Evolutionary conservation across 495 filamentous ascomycete genomes (phyloP), one percentile per base, ranked within the genome.

Genomic region (Xylaria flabelliformis): DNA sequence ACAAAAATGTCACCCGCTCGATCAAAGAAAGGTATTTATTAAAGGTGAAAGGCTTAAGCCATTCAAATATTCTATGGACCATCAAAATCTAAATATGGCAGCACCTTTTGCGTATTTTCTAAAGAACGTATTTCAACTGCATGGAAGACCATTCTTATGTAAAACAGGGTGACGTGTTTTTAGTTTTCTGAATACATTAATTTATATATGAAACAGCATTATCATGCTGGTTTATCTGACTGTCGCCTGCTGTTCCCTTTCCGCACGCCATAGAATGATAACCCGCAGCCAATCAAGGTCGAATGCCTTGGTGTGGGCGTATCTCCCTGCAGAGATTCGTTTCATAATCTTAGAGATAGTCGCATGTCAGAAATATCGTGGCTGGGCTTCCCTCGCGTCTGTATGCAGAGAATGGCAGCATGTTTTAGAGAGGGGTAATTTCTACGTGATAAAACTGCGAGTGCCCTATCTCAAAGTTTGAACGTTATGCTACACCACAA

Each of bases 301-400:
- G 17, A 32, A 64, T 48, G 62, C 24, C 41, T 26, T 44, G 41
- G n/a, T 0, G 5, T 66, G 39, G 64, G 2, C 17, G 17, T 36
- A 13, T 36, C 17, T 66, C 7, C 62, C 62, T 29, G 4, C 62
- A 26, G 62, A 64, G 39, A 24, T 64, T 41, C 21, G 62, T 12
- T 21, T 44, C 41, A 42, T 64, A 24, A 46, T 64, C n/a, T 46
- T 64, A 10, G 62, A 6, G 62, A 24, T 13, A 44, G 32, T 48
- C 24, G 21, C 39, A 64, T 5, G 19, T 26, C 39, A 48, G 39
- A 46, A 46, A 24, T 17, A 64, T 19, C 41, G 10, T 26, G 62
- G 62, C 62, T 64, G 62, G 41, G 62, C n/a, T 17, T 64, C 62
- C 48, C 21, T 44, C 15, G 41, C 62, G 62, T 29, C 21, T 10